These are phyloP conservation scores for Jackrogersella minutella DNA, from an alignment of 495 filamentous ascomycete species.

Conservation along the genomic window DNA sequence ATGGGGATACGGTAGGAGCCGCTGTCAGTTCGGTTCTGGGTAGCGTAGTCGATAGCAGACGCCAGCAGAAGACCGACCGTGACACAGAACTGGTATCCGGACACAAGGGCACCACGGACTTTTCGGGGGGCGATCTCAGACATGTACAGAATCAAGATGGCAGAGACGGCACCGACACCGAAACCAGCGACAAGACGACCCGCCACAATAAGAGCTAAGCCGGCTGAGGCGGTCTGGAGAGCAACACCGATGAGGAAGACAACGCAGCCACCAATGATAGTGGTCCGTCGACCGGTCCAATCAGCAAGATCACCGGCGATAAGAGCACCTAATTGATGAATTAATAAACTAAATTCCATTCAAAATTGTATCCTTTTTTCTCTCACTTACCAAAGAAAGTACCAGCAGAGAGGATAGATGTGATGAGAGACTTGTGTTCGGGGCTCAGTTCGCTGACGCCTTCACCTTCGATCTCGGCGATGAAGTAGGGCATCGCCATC, in stretches of 20 bases:
- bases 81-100: conserved; percentile 80
- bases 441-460: conserved; percentile 39
- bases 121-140: conserved; percentile 72
- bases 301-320: conserved; percentile 76
- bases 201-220: conserved; percentile 65
- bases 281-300: conserved; percentile 70
- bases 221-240: conserved; percentile 59
- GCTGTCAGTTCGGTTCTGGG: conserved; percentile 65
- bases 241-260: conserved; percentile 71
- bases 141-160: conserved; percentile 81
- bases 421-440: conserved; percentile 67
- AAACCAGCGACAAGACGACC: conserved; percentile 77
- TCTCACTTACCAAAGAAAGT: conserved; percentile 69
- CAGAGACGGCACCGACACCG: conserved; percentile 78
- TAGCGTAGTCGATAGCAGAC: conserved; percentile 75
- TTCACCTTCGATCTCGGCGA: conserved; percentile 52
- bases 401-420: conserved; percentile 76
- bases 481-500: conserved; percentile 61
- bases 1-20: conserved; percentile 78
- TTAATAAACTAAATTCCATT: background rate
- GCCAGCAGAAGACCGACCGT: conserved; percentile 77
- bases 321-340: conserved; percentile 57
- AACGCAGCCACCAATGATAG: conserved; percentile 69
- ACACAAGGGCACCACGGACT: conserved; percentile 76
- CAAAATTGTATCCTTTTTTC: background rate